These are phyloP conservation scores for Xylaria venustula DNA, from an alignment of 495 filamentous ascomycete genomes.

Conservation along the genomic window DNA sequence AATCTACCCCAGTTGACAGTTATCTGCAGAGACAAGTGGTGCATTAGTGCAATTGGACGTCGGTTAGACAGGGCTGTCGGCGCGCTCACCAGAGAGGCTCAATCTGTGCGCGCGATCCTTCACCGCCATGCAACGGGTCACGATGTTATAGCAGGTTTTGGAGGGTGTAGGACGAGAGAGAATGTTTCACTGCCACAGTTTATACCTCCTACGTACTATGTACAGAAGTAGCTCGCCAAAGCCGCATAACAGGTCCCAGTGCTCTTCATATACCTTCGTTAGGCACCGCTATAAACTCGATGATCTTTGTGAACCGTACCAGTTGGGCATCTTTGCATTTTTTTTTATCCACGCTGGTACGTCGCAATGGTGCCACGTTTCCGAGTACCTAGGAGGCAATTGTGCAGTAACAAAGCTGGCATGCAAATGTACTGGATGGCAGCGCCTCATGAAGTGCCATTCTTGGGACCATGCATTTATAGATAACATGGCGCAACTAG, in stretches of 20 bases:
- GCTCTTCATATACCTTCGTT: slow-evolving; percentile 9
- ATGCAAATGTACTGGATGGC: background rate
- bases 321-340: slow-evolving; percentile 10
- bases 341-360: background rate
- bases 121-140: background rate
- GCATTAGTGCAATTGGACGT: background rate
- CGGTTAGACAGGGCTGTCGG: background rate
- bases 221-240: background rate
- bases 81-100: background rate
- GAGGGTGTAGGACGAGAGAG: slow-evolving; percentile 3
- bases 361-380: slow-evolving; percentile 10
- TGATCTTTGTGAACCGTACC: background rate
- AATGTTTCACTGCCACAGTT: background rate
- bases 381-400: background rate
- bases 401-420: background rate
- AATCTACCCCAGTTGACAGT: background rate
- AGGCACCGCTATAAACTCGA: background rate
- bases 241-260: slow-evolving; percentile 1
- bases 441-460: slow-evolving; percentile 4
- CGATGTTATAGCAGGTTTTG: background rate
- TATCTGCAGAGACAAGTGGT: background rate
- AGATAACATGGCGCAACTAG: background rate
- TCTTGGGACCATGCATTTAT: background rate
- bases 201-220: background rate
- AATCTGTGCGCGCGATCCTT: slow-evolving; percentile 3